phyloP scores from a whole-genome alignment of 148 eudicot species.

The Gaultheria prostrata region DNA sequence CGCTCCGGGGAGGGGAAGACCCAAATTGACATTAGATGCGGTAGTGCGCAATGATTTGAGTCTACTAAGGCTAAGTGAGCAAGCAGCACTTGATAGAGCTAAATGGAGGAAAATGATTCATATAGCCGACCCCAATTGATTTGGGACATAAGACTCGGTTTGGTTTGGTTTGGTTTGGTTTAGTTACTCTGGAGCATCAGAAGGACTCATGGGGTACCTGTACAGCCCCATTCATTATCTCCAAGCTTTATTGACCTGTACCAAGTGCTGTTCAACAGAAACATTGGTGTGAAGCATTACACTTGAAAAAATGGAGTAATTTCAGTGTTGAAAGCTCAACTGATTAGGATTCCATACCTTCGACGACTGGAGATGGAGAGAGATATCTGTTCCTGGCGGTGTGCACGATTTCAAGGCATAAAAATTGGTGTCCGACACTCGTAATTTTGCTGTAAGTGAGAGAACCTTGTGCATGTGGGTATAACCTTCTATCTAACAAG shows the following conservation, averaged over 20 bases:
- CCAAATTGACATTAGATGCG: no score
- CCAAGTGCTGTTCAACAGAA: neutral
- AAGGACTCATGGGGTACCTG: slow-evolving; percentile 1
- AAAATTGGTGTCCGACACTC: neutral
- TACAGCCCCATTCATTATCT: no score
- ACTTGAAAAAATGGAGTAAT: neutral
- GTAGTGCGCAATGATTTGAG: no score
- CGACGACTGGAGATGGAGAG: neutral
- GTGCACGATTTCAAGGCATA: neutral
- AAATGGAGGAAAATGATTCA: no score
- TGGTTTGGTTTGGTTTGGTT: no score
- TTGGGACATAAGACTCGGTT: no score
- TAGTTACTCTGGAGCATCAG: slow-evolving; percentile 2
- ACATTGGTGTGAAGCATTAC: neutral
- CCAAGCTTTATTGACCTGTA: slow-evolving; percentile 3
- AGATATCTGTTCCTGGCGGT: neutral
- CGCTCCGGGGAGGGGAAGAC: no score
- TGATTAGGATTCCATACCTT: neutral
- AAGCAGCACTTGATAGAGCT: no score
- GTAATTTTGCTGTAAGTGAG: neutral
- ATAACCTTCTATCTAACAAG: neutral
- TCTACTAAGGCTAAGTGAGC: no score
- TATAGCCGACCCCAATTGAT: no score
- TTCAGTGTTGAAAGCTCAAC: neutral
- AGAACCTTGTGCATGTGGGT: neutral